These are phyloP conservation scores for Thalassiosira livingstoniorum DNA, from an alignment of 352 stramenopile species.

Conservation along the genomic window DNA sequence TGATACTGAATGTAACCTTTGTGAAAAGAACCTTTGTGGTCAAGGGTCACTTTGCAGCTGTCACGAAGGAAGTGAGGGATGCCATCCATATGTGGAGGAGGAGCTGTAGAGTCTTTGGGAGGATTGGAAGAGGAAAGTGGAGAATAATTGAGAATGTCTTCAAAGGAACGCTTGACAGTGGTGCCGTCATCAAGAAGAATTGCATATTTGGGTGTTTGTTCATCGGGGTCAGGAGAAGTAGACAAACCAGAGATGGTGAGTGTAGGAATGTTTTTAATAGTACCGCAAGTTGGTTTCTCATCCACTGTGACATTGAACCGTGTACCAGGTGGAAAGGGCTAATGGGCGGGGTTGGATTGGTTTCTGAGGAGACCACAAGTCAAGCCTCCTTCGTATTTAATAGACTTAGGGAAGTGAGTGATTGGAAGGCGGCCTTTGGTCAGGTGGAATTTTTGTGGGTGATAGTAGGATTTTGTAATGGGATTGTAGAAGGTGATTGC, in stretches of 20 bases:
- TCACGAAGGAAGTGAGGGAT: slow-evolving; percentile 5
- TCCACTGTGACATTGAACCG: background rate
- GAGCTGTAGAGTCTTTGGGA: no score
- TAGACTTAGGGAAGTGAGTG: slow-evolving; percentile 12
- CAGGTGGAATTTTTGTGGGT: slow-evolving; percentile 4
- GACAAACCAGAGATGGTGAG: background rate
- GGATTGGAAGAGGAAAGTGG: no score
- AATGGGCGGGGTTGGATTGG: slow-evolving; percentile 12
- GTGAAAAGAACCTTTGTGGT: slow-evolving; percentile 17
- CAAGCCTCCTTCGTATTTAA: slow-evolving; percentile 17
- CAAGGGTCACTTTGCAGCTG: slow-evolving; percentile 10
- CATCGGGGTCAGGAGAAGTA: background rate
- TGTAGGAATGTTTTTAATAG: slow-evolving; percentile 9
- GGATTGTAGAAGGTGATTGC: slow-evolving; percentile 37
- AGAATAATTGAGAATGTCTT: no score
- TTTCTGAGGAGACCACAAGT: slow-evolving; percentile 15
- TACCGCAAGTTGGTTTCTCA: background rate
- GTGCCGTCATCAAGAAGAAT: background rate
- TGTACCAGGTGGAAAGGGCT: slow-evolving; percentile 27
- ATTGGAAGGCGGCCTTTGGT: slow-evolving; percentile 6
- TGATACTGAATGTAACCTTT: slow-evolving; percentile 13
- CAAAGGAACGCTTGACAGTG: no score
- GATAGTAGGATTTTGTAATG: slow-evolving; percentile 21
- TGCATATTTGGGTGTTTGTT: no score
- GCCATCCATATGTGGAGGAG: no score